Conservation (phyloP, 2,329 filamentous ascomycete genomes). For the Cladosporium sp. region DNA sequence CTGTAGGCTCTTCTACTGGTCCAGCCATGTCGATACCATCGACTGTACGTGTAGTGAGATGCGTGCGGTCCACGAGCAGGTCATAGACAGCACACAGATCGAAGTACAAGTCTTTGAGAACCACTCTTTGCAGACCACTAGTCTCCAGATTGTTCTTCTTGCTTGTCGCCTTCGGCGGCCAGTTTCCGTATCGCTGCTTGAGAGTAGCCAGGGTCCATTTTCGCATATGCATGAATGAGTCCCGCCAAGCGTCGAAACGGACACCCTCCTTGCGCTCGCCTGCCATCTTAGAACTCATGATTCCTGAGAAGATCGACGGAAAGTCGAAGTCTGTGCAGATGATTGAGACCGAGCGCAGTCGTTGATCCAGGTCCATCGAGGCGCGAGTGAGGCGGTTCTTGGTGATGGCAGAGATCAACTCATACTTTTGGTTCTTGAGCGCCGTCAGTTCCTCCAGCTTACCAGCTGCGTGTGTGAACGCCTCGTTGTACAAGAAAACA, state of each 20-base stretch:
- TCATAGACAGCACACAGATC: constrained; percentile 88
- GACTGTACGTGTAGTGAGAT: constrained; percentile 72
- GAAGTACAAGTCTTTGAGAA: constrained; percentile 75
- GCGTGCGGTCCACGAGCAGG: constrained; percentile 73
- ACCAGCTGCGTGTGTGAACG: constrained; percentile 85
- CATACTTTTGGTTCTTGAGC: constrained; percentile 65
- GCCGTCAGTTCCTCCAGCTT: constrained; percentile 72
- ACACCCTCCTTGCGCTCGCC: constrained; percentile 70
- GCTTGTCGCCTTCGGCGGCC: constrained; percentile 86
- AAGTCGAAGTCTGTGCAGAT: constrained; percentile 89
- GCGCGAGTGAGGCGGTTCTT: constrained; percentile 77
- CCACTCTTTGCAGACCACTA: constrained; percentile 78
- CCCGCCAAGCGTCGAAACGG: constrained; percentile 79
- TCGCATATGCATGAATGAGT: constrained; percentile 69
- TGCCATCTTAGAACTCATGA: constrained; percentile 76
- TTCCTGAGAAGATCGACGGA: constrained; percentile 80
- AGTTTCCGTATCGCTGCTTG: constrained; percentile 63
- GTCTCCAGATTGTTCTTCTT: constrained; percentile 90
- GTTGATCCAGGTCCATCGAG: constrained; percentile 71
- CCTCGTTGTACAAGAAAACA: constrained; percentile 79
- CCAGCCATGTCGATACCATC: constrained; percentile 58
- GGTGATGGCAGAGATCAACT: constrained; percentile 66
- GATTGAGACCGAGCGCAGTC: constrained; percentile 64
- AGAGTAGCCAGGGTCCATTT: constrained; percentile 70
- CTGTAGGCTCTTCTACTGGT: constrained; percentile 54